A percentile compares a stretch with the other conserved stretches of the same genome.
These are phyloP conservation scores for Cladosporium sphaerospermum DNA, from an alignment of 2,329 filamentous ascomycete species.

Conservation along the genomic window DNA sequence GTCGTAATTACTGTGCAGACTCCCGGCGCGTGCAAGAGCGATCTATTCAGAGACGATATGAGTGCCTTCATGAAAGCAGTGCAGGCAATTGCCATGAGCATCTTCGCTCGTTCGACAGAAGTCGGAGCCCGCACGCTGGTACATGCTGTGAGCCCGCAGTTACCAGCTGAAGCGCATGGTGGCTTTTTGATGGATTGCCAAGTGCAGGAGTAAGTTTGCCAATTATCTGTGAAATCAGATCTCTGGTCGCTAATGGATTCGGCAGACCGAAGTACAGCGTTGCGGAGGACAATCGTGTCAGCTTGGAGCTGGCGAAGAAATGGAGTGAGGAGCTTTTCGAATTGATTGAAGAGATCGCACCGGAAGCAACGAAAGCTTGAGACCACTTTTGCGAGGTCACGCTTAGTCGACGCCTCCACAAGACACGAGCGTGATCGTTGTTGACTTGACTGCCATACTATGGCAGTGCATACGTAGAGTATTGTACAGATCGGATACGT, in stretches of 20 bases:
- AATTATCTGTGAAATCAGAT: conserved; percentile 6
- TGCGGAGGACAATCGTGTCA: not conserved
- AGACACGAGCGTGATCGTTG: too few relatives aligned
- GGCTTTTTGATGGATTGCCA: conserved; percentile 32
- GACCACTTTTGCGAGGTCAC: too few relatives aligned
- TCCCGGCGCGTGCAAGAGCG: conserved; percentile 30
- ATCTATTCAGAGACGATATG: conserved; percentile 24
- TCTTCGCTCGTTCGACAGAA: conserved; percentile 28
- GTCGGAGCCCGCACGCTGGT: conserved; percentile 33
- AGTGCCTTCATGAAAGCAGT: not conserved
- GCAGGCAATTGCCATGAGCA: not conserved
- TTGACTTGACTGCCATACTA: too few relatives aligned
- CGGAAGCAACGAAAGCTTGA: not conserved
- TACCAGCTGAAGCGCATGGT: conserved; percentile 30
- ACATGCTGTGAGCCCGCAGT: conserved; percentile 24
- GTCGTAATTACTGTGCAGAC: conserved; percentile 30
- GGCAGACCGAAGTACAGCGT: conserved; percentile 4
- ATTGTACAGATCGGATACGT: not conserved
- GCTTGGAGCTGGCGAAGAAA: conserved; percentile 21
- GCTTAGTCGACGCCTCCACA: too few relatives aligned
- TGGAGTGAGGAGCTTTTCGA: conserved; percentile 31
- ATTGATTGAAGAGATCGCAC: conserved; percentile 25
- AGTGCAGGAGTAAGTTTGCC: conserved; percentile 16
- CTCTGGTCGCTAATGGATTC: not conserved
- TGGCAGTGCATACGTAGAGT: not conserved